These are phyloP conservation scores for Discostella stelligera DNA, from an alignment of 352 stramenopile genomes.

Conservation along the genomic window DNA sequence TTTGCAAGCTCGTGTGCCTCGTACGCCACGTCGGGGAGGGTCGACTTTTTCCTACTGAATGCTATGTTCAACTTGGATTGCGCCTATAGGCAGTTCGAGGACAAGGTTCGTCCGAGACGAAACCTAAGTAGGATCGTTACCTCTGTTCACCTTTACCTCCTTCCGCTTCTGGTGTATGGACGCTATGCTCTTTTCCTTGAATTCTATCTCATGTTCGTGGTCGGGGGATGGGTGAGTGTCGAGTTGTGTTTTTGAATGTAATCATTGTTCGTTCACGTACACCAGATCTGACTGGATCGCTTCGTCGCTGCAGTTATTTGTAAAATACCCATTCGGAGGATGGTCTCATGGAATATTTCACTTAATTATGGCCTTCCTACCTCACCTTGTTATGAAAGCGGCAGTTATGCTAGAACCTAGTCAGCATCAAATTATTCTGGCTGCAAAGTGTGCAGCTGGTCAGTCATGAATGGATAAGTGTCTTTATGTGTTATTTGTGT, in stretches of 20 bases:
- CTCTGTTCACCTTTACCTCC: slow-evolving; percentile 55
- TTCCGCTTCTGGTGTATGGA: slow-evolving; percentile 54
- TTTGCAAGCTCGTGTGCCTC: slow-evolving; percentile 52
- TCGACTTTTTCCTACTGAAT: slow-evolving; percentile 65
- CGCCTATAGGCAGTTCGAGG: slow-evolving; percentile 59
- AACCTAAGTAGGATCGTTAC: slow-evolving; percentile 62
- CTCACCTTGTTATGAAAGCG: slow-evolving; percentile 55
- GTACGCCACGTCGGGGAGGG: slow-evolving; percentile 58
- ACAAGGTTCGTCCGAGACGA: slow-evolving; percentile 42
- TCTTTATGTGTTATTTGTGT: slow-evolving; percentile 3
- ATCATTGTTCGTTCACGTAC: too few relatives aligned
- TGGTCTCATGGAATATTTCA: slow-evolving; percentile 77
- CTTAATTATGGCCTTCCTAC: slow-evolving; percentile 46
- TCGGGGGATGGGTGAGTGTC: slow-evolving; percentile 24
- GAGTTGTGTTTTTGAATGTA: slow-evolving; percentile 9
- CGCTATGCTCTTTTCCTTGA: slow-evolving; percentile 39
- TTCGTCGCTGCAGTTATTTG: slow-evolving; percentile 48
- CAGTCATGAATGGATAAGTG: neutral
- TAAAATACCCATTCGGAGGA: slow-evolving; percentile 68
- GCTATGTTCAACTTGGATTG: slow-evolving; percentile 63
- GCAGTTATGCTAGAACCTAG: slow-evolving; percentile 48
- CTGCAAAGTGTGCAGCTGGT: slow-evolving; percentile 39
- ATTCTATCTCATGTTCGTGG: slow-evolving; percentile 23
- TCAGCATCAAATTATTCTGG: slow-evolving; percentile 49
- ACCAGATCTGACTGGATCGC: slow-evolving; percentile 9